These are phyloP conservation scores for Suhomyces bokatorum DNA, from an alignment of 1,139 yeast species.

Conservation along the genomic window DNA sequence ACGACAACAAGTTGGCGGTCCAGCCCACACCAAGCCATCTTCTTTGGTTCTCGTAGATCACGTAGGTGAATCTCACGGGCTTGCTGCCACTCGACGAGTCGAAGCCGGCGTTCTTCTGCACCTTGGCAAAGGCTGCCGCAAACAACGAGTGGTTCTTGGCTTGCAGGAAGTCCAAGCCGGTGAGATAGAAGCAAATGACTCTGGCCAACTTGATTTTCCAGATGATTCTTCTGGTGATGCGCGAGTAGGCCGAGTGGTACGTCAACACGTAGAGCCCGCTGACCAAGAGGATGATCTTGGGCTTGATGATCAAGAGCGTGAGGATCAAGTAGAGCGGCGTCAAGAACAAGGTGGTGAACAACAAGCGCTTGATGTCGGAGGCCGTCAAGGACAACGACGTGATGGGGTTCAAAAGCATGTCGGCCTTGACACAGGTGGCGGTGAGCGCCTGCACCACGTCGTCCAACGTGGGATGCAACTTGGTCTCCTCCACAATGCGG, in stretches of 20 bases:
- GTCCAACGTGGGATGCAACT: constrained; percentile 77
- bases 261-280: constrained; percentile 67
- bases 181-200: constrained; percentile 70
- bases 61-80: constrained; percentile 87
- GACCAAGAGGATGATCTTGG: constrained; percentile 63
- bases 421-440: constrained; percentile 72
- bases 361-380: constrained; percentile 73
- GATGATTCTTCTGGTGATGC: constrained; percentile 74
- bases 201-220: constrained; percentile 82
- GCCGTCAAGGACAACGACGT: constrained; percentile 69
- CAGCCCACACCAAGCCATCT: constrained; percentile 98
- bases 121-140: constrained; percentile 62
- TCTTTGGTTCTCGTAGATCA: constrained; percentile 92
- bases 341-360: constrained; percentile 80
- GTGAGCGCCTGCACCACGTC: constrained; percentile 83
- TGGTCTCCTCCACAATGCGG: constrained; percentile 52
- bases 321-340: constrained; percentile 80
- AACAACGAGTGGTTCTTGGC: constrained; percentile 48
- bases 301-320: constrained; percentile 66
- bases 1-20: constrained; percentile 87
- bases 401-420: constrained; percentile 74
- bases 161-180: constrained; percentile 81
- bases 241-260: constrained; percentile 83
- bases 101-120: constrained; percentile 50
- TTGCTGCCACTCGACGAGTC: constrained; percentile 31